Evolutionary conservation across 257 asterid genomes (phyloP).

Genomic region (Coffea canephora): DNA sequence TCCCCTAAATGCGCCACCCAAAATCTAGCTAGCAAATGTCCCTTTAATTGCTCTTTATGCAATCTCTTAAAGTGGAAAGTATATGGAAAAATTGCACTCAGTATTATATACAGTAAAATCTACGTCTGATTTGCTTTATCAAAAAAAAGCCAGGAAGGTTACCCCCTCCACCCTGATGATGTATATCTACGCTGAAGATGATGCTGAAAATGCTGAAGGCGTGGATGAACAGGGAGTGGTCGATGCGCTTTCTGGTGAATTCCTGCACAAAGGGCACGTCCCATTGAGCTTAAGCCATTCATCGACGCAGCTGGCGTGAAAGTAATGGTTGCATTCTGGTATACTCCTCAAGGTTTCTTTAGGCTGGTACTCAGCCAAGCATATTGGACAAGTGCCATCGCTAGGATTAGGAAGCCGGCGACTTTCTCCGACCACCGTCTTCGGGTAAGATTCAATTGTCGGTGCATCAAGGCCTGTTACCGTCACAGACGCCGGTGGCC

Average conservation of each 20-base stretch:
- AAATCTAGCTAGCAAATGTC: not conserved
- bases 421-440: constrained; percentile 66
- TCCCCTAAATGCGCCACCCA: not conserved
- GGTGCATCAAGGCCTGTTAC: constrained; percentile 52
- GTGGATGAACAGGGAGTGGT: constrained; percentile 44
- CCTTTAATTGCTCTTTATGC: not conserved
- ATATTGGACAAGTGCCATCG: constrained; percentile 66
- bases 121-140: not conserved
- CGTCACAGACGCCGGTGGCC: constrained; percentile 25
- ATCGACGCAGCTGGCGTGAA: constrained; percentile 66
- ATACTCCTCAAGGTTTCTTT: constrained; percentile 61
- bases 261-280: constrained; percentile 77
- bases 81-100: not conserved
- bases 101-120: not conserved
- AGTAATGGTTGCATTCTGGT: constrained; percentile 82
- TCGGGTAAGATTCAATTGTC: constrained; percentile 73
- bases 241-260: constrained; percentile 41
- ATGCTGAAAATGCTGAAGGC: constrained; percentile 36
- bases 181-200: constrained; percentile 15
- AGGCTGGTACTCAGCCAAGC: constrained; percentile 65
- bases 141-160: too few species aligned
- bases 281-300: constrained; percentile 89
- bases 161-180: not conserved
- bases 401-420: constrained; percentile 53
- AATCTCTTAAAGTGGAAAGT: not conserved